A percentile compares a stretch with the other conserved stretches of the same genome.
phyloP scores from a whole-genome alignment of 202 grass and related monocot species.

The Digitaria exilis region DNA sequence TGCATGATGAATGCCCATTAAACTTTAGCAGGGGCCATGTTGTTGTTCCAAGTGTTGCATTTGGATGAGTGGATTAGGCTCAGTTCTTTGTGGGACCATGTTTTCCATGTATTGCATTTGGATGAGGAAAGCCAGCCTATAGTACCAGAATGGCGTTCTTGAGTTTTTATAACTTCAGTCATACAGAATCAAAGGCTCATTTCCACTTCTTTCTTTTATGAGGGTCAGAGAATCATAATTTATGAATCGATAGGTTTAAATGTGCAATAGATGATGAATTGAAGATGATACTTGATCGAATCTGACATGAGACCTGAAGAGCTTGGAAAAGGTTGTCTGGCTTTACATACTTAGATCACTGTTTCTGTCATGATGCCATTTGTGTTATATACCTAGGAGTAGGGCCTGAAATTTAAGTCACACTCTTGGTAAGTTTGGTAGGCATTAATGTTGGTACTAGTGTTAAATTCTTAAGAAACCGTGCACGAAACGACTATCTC shows the following conservation, averaged over 20 bases:
- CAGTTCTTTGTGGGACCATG: background rate
- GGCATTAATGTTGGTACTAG: conserved; percentile 20
- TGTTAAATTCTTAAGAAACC: conserved; percentile 39
- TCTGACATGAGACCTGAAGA: background rate
- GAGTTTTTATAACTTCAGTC: conserved; percentile 16
- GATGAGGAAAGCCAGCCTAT: background rate
- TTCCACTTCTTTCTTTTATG: background rate
- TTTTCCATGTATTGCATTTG: conserved; percentile 12
- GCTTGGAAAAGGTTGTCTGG: background rate
- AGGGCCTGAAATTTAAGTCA: conserved; percentile 30
- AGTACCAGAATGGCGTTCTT: conserved; percentile 9
- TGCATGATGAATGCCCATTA: background rate
- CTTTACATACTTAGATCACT: background rate
- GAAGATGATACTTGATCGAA: conserved; percentile 4
- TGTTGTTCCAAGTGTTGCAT: conserved; percentile 4
- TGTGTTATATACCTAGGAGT: conserved; percentile 18
- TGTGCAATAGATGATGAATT: background rate
- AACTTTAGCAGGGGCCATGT: background rate
- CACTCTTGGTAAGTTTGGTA: conserved; percentile 28
- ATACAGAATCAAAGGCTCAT: background rate
- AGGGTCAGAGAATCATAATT: background rate
- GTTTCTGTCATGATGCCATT: conserved; percentile 17
- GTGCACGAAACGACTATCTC: conserved; percentile 19
- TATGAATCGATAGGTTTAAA: conserved; percentile 22
- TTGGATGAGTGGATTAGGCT: background rate